Evolutionary conservation across 2,329 filamentous ascomycete genomes (phyloP), one percentile per base, ranked within the genome.

Genomic region (Mariannaea sp.): DNA sequence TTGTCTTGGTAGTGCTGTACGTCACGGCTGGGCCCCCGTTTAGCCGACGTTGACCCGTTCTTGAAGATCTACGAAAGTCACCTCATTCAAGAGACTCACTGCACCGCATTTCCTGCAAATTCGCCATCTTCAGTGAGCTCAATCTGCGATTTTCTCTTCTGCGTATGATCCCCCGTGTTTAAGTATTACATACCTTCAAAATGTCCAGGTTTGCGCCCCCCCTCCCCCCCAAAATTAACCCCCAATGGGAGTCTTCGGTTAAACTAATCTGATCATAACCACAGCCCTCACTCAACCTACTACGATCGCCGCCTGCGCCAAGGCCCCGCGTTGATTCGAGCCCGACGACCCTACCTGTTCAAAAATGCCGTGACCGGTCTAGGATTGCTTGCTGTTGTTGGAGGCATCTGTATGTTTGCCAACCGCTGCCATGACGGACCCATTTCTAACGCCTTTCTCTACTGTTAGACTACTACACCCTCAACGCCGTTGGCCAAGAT

Each of bases 401-500:
- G 90, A 59, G 85, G 85, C 59, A 89, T 99, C 65, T 99, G 94
- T 99, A 84, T 59, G 90, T 83, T n/a, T n/a, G 46, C n/a, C n/a
- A 32, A 42, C 33, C 20, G n/a, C 44, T 33, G n/a, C 16, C 30
- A 33, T 36, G 24, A 8, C 22, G 36, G 32, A 33, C 32, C 46
- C 35, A 29, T 48, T 32, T 10, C 9, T 32, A 12, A 5, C 4
- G 5, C 13, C 13, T 10, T n/a, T 41, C 63, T 66, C 51, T 68
- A 50, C 29, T 20, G 14, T 13, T n/a, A 84, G 82, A 84, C 65
- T 75, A 75, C 62, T 85, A 84, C 68, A 85, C 82, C 4, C 88
- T 99, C 70, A 83, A 80, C 61, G 91, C 90, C 49, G 89, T 99
- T 68, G 91, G 93, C 36, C 94, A 97, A 75, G 94, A 97, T 73